Evolutionary conservation across 2,329 filamentous ascomycete genomes (phyloP).

Genomic region (Eutypella sp.): DNA sequence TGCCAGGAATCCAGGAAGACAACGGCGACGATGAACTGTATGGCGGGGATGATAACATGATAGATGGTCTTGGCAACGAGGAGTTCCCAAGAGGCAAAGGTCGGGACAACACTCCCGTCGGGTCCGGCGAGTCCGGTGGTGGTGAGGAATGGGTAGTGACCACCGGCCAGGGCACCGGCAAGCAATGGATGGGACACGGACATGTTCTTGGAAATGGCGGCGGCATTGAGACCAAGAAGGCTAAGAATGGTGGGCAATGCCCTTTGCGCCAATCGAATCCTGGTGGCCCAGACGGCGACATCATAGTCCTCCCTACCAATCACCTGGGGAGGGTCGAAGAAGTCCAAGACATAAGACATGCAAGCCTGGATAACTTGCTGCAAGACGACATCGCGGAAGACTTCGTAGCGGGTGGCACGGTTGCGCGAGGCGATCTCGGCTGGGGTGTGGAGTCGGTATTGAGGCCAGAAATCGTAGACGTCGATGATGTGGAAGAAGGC

Average conservation of each 20-base stretch:
- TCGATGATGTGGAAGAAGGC: conserved; percentile 86
- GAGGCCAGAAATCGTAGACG: conserved; percentile 75
- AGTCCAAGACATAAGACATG: conserved; percentile 61
- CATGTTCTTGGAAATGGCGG: conserved; percentile 70
- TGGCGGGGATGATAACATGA: conserved; percentile 65
- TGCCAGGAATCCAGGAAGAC: conserved; percentile 92
- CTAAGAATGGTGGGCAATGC: conserved; percentile 69
- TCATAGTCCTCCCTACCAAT: conserved; percentile 79
- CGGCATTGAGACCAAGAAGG: conserved; percentile 70
- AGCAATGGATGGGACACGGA: conserved; percentile 66
- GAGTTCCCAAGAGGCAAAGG: conserved; percentile 83
- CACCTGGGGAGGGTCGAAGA: conserved; percentile 69
- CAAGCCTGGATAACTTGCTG: conserved; percentile 87
- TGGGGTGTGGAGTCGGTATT: conserved; percentile 92
- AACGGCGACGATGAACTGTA: conserved; percentile 74
- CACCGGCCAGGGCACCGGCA: conserved; percentile 72
- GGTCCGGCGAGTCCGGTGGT: conserved; percentile 51
- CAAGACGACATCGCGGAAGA: conserved; percentile 83
- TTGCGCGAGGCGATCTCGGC: conserved; percentile 86
- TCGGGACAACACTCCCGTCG: conserved; percentile 52
- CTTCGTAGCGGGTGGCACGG: conserved; percentile 77
- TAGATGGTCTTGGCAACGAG: conserved; percentile 71
- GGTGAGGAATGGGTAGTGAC: conserved; percentile 69
- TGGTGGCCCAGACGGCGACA: conserved; percentile 82
- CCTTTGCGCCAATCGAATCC: conserved; percentile 73